Base-by-base conservation (phyloP, 768 basidiomycete genomes). In the Mycena sanguinolenta region DNA sequence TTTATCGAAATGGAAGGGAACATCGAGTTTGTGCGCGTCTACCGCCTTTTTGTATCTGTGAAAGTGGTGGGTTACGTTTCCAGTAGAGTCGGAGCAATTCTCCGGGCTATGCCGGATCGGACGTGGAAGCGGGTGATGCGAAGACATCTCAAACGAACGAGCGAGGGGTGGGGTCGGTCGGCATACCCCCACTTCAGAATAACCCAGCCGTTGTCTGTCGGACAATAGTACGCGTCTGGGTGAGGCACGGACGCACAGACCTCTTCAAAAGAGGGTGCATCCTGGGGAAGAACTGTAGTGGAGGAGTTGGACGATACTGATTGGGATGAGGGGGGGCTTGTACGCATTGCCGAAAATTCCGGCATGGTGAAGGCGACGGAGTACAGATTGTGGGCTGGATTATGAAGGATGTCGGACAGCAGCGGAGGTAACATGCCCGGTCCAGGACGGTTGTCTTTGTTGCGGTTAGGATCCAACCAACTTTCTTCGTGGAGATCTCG, bases 121-220 rank as follows among this genome's bases (percentile, higher is more conserved):
- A 38, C 87, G 85, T 0, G 93, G 93, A 28, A 93, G 85, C 6
- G 85, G 84, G 30, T 76, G 77, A 63, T 84, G 76, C 65, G 78
- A 71, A 46, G 79, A 80, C 32, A 77, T 77, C 28, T 82, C 77
- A 72, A 89, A 92, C 6, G 89, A 88, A 52, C 79, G 80, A 21
- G 90, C 86, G 25, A 94, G 83, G 8, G 90, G 89, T 3, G 92
- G 92, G 10, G 76, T 42, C 90, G 84, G 23, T 85, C 82, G 16
- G 92, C 90, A 17, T 87, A 86, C 71, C 89, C 89, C 91, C 92
- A 93, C 44, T 83, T 84, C 19, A 95, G 82, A 46, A 95, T 86
- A 38, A 94, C 88, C 94, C 94, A 96, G 8, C 91, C 91, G 73
- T 95, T 93, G 65, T 95, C 92, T 77, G 89, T 90, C 27, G 89